Conservation (phyloP, 163 green algal genomes). For the Scenedesmus sp. region DNA sequence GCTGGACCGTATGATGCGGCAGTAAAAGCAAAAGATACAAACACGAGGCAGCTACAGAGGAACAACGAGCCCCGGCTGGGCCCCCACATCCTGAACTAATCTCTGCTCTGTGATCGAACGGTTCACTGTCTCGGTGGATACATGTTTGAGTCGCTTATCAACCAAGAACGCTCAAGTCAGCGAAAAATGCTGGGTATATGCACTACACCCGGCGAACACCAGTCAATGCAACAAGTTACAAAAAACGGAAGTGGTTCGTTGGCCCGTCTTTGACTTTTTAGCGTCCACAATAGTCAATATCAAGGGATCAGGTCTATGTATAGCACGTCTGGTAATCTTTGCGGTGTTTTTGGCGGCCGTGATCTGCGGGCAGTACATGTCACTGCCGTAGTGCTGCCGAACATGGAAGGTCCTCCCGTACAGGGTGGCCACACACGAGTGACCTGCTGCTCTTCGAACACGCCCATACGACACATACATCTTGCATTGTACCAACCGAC, state of each 20-base stretch:
- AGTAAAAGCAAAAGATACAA: background rate
- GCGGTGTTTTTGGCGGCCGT: background rate
- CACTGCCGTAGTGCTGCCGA: background rate
- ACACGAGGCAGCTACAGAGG: background rate
- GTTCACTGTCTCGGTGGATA: background rate
- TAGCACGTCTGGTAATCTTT: background rate
- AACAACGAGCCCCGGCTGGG: background rate
- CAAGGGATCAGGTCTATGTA: background rate
- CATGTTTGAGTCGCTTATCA: background rate
- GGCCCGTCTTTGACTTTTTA: background rate
- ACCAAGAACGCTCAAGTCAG: background rate
- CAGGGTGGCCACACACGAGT: background rate
- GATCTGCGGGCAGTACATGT: background rate
- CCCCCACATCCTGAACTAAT: background rate
- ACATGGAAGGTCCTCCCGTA: background rate
- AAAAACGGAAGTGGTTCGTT: conserved; percentile 12
- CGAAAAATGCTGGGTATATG: background rate
- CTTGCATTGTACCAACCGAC: background rate
- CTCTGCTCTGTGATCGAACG: background rate
- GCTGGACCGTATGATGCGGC: conserved; percentile 21
- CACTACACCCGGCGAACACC: background rate
- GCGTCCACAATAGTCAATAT: background rate
- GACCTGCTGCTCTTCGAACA: background rate
- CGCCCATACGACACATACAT: background rate
- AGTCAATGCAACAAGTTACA: conserved; percentile 6